A percentile compares a stretch with the other conserved stretches of the same genome.
These are phyloP conservation scores for Cerrena zonata DNA, from an alignment of 1,284 basidiomycete genomes.

Conservation along the genomic window DNA sequence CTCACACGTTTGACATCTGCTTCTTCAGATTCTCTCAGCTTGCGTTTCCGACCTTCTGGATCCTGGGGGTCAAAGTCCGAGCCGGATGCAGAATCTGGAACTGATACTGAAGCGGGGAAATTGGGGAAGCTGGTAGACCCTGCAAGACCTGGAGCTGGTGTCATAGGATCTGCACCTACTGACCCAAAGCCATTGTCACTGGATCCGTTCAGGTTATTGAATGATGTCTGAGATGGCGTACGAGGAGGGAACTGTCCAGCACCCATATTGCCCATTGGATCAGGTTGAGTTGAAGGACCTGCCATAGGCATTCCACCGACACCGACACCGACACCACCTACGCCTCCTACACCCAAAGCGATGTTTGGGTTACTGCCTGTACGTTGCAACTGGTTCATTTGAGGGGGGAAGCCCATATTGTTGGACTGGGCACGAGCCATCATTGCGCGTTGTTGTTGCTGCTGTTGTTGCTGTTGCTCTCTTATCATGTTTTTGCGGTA, in stretches of 20 bases:
- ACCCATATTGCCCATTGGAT: neutral
- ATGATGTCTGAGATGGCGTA: constrained; percentile 8
- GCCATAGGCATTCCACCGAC: constrained; percentile 8
- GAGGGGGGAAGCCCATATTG: constrained; percentile 15
- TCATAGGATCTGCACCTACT: neutral
- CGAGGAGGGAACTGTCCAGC: neutral
- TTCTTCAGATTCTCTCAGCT: constrained; percentile 57
- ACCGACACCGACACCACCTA: too few species aligned
- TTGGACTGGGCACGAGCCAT: constrained; percentile 20
- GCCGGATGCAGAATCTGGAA: constrained; percentile 15
- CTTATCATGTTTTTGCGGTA: constrained; percentile 57
- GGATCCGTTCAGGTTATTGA: constrained; percentile 8
- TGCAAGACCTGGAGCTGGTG: neutral
- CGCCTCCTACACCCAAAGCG: constrained; percentile 12
- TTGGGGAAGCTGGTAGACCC: neutral
- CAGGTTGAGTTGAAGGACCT: constrained; percentile 7
- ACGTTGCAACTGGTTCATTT: constrained; percentile 26
- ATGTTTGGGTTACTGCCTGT: constrained; percentile 13
- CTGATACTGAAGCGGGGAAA: constrained; percentile 2
- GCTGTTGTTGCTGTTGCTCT: constrained; percentile 38
- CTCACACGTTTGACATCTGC: constrained; percentile 59
- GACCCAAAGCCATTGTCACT: neutral
- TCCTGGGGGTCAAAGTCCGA: constrained; percentile 33
- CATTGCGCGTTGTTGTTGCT: constrained; percentile 46
- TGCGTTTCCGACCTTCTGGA: constrained; percentile 58